Evolutionary conservation across 208 protist genomes (phyloP), one percentile per base, ranked within the genome.

Genomic region (Trypanosoma mega): DNA sequence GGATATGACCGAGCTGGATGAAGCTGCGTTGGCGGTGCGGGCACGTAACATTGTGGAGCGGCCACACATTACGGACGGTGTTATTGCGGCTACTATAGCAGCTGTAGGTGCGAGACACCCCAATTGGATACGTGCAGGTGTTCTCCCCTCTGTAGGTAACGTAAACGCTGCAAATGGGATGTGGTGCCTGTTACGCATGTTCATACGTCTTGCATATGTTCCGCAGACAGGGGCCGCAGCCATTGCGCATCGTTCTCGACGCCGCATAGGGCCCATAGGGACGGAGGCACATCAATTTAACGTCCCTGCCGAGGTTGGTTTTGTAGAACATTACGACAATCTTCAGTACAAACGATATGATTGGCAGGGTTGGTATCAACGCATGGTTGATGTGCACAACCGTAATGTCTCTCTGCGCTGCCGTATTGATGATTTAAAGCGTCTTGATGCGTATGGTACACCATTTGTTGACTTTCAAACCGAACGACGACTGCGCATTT

Each of bases 301-400:
- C 58, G 53, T 92, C 16, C 80, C 88, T 0, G 56, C 75, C 9
- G 88, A 94, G 68, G 68, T 94, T 53, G 88, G 88, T 52, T 80
- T 89, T 68, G 85, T 92, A 24, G 88, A 94, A 68, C 82, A 92
- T 57, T 92, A 87, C 68, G 80, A 94, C 72, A 94, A 94, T 60
- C 51, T 94, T 41, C 83, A 90, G 57, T 93, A 92, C 75, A 96
- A 96, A 69, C 78, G 83, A 7, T 96, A 93, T 68, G 90, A 96
- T 63, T 93, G 85, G 84, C 85, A 92, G 49, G 90, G 90, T 24
- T 93, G 90, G 84, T 92, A 93, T 53, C 90, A 96, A 63, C 85
- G 90, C 53, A 93, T 93, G 84, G 64, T 85, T 12, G 90, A 96
- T 60, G 60, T 96, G 31, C 90, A 96, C 69, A 93, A 93, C 68